A percentile compares a stretch with the other conserved stretches of the same genome.
These are phyloP conservation scores for Peniophora sp. DNA, from an alignment of 1,284 basidiomycete species.

Conservation along the genomic window DNA sequence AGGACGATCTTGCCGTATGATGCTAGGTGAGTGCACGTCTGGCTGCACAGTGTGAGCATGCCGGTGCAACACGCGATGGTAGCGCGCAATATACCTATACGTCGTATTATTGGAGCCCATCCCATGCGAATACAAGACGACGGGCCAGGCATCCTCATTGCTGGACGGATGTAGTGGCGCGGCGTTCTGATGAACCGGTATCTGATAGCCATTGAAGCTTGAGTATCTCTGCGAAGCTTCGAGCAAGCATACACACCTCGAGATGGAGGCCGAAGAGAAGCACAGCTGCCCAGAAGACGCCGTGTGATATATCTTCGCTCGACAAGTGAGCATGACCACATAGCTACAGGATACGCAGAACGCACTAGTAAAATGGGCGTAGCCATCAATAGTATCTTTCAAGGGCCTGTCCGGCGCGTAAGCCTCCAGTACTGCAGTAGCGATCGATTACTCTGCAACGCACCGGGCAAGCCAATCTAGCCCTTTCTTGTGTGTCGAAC, in stretches of 20 bases:
- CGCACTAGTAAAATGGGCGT: slow-evolving; percentile 9
- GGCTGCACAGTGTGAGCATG: slow-evolving; percentile 29
- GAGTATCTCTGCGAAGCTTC: not conserved
- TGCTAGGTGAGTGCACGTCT: slow-evolving; percentile 63
- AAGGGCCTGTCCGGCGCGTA: slow-evolving; percentile 5
- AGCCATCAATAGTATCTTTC: slow-evolving; percentile 6
- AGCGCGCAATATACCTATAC: slow-evolving; percentile 44
- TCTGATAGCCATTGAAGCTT: not conserved
- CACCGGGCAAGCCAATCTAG: slow-evolving; percentile 11
- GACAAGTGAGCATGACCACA: too few species aligned
- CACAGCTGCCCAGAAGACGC: slow-evolving; percentile 8
- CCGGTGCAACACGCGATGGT: slow-evolving; percentile 2
- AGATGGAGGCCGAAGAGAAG: slow-evolving; percentile 6
- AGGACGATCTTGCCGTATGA: slow-evolving; percentile 71
- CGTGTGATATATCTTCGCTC: slow-evolving; percentile 3
- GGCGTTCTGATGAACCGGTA: slow-evolving; percentile 7
- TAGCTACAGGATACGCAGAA: too few species aligned
- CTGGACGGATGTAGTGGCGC: slow-evolving; percentile 2
- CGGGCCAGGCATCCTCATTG: slow-evolving; percentile 40
- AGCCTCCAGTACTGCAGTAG: not conserved
- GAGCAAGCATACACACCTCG: slow-evolving; percentile 4
- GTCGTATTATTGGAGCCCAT: slow-evolving; percentile 66
- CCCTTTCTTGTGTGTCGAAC: slow-evolving; percentile 1
- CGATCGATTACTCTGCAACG: not conserved
- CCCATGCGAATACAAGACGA: slow-evolving; percentile 79